Percentiles rank a stretch among this genome's conserved stretches.
phyloP scores from a whole-genome alignment of 257 asterid species.

The Pogostemon cablin region DNA sequence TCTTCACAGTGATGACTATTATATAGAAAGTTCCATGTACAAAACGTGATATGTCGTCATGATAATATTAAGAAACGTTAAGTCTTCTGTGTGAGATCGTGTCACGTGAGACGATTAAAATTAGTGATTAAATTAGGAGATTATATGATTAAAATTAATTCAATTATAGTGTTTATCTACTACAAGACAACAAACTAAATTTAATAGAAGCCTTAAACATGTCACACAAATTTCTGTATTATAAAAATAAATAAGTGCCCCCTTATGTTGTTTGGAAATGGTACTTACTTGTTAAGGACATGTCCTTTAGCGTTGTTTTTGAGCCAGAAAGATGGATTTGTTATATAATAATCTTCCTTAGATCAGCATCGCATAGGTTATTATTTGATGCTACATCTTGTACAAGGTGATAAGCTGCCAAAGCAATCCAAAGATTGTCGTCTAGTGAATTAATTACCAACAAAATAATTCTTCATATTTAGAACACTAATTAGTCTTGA shows the following conservation, averaged over 20 bases:
- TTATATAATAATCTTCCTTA: conserved; percentile 33
- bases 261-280: neutral
- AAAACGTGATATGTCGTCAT: neutral
- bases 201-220: too few relatives aligned
- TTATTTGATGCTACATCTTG: neutral
- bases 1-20: conserved; percentile 43
- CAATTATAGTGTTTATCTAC: too few relatives aligned
- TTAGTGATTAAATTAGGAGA: too few relatives aligned
- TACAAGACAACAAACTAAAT: too few relatives aligned
- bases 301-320: conserved; percentile 36
- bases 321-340: conserved; percentile 27
- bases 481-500: neutral
- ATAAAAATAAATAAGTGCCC: conserved; percentile 8
- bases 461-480: too few relatives aligned
- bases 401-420: too few relatives aligned
- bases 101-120: too few relatives aligned
- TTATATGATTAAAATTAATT: too few relatives aligned
- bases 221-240: neutral
- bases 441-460: too few relatives aligned
- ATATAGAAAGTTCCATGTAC: conserved; percentile 32
- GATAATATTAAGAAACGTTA: too few relatives aligned
- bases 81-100: too few relatives aligned
- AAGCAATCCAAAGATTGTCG: too few relatives aligned
- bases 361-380: conserved; percentile 30
- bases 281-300: conserved; percentile 22